Conservation (phyloP, 129 eudicot species). For the Lactuca saligna region DNA sequence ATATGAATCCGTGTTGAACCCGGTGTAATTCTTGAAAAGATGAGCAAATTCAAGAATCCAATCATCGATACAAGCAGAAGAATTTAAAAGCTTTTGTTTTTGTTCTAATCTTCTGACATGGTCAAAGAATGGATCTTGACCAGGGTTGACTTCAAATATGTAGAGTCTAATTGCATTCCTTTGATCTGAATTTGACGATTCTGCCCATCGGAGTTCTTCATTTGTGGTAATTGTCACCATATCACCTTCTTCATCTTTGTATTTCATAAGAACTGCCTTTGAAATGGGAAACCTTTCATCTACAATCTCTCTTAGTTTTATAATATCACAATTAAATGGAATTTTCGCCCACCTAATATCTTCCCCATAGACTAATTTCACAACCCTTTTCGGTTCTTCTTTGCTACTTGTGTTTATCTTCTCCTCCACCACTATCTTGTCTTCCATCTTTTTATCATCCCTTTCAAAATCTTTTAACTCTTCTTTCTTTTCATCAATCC, state of each 20-base stretch:
- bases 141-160: conserved; percentile 79
- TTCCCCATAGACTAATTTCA: conserved; percentile 82
- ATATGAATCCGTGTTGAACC: conserved; percentile 76
- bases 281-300: conserved; percentile 64
- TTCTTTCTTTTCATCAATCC: conserved; percentile 15
- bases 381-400: conserved; percentile 52
- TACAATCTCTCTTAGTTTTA: conserved; percentile 67
- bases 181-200: conserved; percentile 48
- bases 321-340: conserved; percentile 60
- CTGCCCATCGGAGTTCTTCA: conserved; percentile 89
- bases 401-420: conserved; percentile 28
- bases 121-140: conserved; percentile 75
- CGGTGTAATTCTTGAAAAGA: conserved; percentile 79
- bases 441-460: conserved; percentile 61
- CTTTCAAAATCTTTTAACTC: conserved; percentile 30
- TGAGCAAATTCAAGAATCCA: conserved; percentile 90
- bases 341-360: conserved; percentile 92
- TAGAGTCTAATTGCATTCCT: conserved; percentile 58
- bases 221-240: conserved; percentile 78
- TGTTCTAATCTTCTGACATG: conserved; percentile 38
- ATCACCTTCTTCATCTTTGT: conserved; percentile 91
- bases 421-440: conserved; percentile 85
- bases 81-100: conserved; percentile 31
- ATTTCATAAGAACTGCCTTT: conserved; percentile 76
- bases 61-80: conserved; percentile 55